A percentile compares a stretch with the other conserved stretches of the same genome.
These are phyloP conservation scores for Capronia epimyces DNA, from an alignment of 2,329 filamentous ascomycete species.

Conservation along the genomic window DNA sequence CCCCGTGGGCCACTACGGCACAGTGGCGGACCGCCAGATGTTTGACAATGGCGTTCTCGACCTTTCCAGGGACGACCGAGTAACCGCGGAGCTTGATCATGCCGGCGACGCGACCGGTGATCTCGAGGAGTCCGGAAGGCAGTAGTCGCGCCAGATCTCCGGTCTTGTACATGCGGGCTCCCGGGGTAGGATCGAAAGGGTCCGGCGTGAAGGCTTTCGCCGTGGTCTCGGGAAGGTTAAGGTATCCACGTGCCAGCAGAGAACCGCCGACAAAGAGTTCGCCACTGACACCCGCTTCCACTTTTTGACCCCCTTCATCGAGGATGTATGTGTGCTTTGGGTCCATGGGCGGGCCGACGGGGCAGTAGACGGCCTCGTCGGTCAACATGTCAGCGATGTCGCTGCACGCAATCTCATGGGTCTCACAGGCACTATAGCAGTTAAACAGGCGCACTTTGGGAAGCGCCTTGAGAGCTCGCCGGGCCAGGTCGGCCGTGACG, in stretches of 20 bases:
- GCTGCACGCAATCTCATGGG: constrained; percentile 72
- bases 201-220: constrained; percentile 65
- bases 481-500: constrained; percentile 69
- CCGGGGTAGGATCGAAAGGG: constrained; percentile 55
- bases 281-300: constrained; percentile 58
- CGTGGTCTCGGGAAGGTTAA: constrained; percentile 73
- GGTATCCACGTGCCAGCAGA: constrained; percentile 68
- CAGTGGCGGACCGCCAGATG: constrained; percentile 66
- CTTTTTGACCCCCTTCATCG: constrained; percentile 60
- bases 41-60: constrained; percentile 66
- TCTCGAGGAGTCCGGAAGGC: constrained; percentile 64
- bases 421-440: constrained; percentile 77
- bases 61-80: constrained; percentile 69
- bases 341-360: constrained; percentile 66
- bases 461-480: constrained; percentile 61
- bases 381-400: constrained; percentile 65
- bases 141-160: constrained; percentile 66
- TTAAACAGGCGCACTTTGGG: constrained; percentile 67
- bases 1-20: constrained; percentile 67
- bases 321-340: constrained; percentile 66
- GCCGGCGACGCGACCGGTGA: constrained; percentile 67
- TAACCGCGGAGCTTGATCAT: constrained; percentile 81
- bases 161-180: constrained; percentile 67
- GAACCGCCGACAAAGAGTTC: constrained; percentile 73
- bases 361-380: constrained; percentile 61